Conservation (phyloP, 768 basidiomycete species). For the Amylocystis lapponica region DNA sequence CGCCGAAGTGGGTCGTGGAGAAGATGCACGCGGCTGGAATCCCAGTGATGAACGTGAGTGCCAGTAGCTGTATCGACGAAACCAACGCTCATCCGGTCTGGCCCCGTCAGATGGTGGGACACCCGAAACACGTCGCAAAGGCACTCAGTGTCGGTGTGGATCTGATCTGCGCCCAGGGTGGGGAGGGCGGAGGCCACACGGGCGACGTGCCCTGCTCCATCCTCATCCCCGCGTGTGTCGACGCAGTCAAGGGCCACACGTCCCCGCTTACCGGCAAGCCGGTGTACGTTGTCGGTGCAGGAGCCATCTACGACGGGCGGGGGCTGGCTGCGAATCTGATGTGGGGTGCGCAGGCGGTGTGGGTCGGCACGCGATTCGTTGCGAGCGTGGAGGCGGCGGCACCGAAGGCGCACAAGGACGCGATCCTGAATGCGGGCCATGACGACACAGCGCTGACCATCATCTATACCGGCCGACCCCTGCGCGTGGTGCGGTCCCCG, state of each 20-base stretch:
- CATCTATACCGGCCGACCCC: constrained; percentile 85
- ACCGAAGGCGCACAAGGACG: constrained; percentile 80
- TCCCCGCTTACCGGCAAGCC: constrained; percentile 80
- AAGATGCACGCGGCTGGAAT: constrained; percentile 81
- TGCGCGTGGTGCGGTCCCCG: constrained; percentile 78
- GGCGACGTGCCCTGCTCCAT: constrained; percentile 80
- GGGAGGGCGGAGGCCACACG: constrained; percentile 80
- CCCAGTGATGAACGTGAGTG: constrained; percentile 74
- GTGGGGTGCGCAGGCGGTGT: constrained; percentile 87
- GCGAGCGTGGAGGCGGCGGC: constrained; percentile 77
- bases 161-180: constrained; percentile 90
- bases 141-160: constrained; percentile 84
- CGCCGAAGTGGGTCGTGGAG: constrained; percentile 75
- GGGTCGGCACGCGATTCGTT: constrained; percentile 68
- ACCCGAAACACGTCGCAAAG: constrained; percentile 82
- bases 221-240: constrained; percentile 88
- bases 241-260: constrained; percentile 68
- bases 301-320: constrained; percentile 87
- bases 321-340: constrained; percentile 81
- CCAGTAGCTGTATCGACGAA: background rate
- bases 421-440: constrained; percentile 60
- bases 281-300: constrained; percentile 86
- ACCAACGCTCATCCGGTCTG: background rate
- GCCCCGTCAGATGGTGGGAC: constrained; percentile 71
- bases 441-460: constrained; percentile 82